Evolutionary conservation across 2,329 filamentous ascomycete genomes (phyloP).

Genomic region (Nemania sp.): DNA sequence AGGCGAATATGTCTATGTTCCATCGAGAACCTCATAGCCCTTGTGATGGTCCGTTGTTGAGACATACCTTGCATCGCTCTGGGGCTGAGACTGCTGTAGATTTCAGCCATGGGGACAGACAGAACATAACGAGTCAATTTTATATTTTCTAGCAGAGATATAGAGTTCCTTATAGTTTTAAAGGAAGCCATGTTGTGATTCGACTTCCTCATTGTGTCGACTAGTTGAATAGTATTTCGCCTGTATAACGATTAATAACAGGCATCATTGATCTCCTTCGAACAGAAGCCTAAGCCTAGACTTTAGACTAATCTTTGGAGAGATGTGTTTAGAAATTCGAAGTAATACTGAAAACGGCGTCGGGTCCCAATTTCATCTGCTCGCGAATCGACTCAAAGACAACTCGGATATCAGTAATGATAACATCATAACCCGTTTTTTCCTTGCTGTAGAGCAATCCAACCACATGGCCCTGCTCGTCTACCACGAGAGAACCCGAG

Average conservation of each 20-base stretch:
- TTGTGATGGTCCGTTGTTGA: conserved; percentile 2
- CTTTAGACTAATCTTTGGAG: background rate
- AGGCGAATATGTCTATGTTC: too few species aligned
- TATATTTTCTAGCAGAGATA: conserved; percentile 4
- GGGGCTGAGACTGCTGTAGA: background rate
- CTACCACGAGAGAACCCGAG: conserved; percentile 8
- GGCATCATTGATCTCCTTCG: conserved; percentile 1
- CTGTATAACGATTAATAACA: conserved; percentile 6
- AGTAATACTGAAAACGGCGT: conserved; percentile 9
- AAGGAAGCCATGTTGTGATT: conserved; percentile 3
- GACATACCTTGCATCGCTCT: background rate
- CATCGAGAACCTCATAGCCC: too few species aligned
- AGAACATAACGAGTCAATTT: conserved; percentile 6
- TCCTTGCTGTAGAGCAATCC: conserved; percentile 8
- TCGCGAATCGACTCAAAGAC: conserved; percentile 10
- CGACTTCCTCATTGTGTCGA: conserved; percentile 6
- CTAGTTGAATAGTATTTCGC: background rate
- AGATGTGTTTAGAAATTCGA: conserved; percentile 10
- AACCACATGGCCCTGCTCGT: conserved; percentile 8
- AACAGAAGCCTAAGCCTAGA: conserved; percentile 2
- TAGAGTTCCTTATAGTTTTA: conserved; percentile 5
- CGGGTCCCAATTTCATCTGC: conserved; percentile 5
- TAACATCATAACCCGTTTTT: conserved; percentile 3
- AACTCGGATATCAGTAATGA: conserved; percentile 11
- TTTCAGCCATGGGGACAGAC: conserved; percentile 7